Evolutionary conservation across 2,329 filamentous ascomycete genomes (phyloP).

Genomic region (Ophiocordyceps sinensis): DNA sequence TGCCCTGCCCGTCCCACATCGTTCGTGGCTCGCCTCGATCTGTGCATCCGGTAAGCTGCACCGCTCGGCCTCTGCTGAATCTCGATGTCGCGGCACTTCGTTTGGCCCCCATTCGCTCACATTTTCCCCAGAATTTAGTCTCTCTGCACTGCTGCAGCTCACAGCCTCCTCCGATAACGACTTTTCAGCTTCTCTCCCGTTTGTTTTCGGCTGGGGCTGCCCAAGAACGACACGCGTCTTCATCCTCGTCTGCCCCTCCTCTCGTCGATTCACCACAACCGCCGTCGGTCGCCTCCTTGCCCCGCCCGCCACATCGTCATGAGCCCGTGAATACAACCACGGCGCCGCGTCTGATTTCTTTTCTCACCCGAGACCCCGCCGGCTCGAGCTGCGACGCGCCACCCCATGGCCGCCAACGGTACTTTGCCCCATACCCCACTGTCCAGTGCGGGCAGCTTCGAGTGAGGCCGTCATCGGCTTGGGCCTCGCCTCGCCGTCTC

Average conservation of each 20-base stretch:
- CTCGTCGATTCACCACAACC: neutral
- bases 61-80: too few relatives aligned
- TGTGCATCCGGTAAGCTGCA: too few relatives aligned
- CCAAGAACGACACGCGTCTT: neutral
- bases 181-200: neutral
- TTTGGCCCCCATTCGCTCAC: neutral
- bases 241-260: neutral
- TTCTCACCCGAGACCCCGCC: neutral
- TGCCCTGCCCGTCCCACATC: too few relatives aligned
- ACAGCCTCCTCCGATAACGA: neutral
- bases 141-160: neutral
- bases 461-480: slow-evolving; percentile 1
- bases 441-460: slow-evolving; percentile 2
- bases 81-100: neutral
- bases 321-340: neutral
- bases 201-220: neutral
- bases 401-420: slow-evolving; percentile 5
- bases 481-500: neutral
- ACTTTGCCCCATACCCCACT: slow-evolving; percentile 1
- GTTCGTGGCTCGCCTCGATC: too few relatives aligned
- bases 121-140: neutral
- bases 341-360: too few relatives aligned
- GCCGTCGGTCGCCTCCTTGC: neutral
- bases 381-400: neutral
- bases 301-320: neutral